Percentiles rank a stretch among this genome's conserved stretches.
Conservation (phyloP, 805 yeast genomes). For the Pichia nanzhaoensis region DNA sequence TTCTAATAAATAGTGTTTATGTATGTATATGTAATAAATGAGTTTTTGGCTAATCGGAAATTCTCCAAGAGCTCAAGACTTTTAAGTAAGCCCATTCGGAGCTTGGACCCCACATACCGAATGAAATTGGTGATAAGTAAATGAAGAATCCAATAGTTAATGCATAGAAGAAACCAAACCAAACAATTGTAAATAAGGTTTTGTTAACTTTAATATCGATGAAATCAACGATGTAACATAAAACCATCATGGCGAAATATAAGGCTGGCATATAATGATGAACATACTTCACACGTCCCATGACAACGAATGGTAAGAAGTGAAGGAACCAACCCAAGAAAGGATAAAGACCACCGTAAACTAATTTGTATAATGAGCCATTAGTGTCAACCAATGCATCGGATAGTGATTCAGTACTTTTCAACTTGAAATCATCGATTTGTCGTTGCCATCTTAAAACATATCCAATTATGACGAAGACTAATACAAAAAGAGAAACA, state of each 20-base stretch:
- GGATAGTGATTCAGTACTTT: constrained; percentile 15
- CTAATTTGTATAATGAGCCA: constrained; percentile 26
- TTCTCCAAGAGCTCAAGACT: constrained; percentile 52
- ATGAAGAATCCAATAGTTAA: constrained; percentile 51
- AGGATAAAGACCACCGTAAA: constrained; percentile 73
- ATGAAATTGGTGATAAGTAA: constrained; percentile 60
- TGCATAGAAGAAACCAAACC: constrained; percentile 43
- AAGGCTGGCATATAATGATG: constrained; percentile 96
- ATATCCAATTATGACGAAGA: constrained; percentile 38
- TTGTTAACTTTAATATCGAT: constrained; percentile 19
- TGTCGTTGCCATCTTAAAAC: constrained; percentile 82
- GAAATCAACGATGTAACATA: constrained; percentile 52
- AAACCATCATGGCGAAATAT: constrained; percentile 82
- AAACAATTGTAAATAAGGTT: constrained; percentile 21
- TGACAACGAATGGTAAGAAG: constrained; percentile 78
- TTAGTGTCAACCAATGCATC: constrained; percentile 8
- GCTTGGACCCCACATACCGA: constrained; percentile 68
- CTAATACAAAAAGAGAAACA: constrained; percentile 47
- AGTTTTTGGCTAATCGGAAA: constrained; percentile 8
- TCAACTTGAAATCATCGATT: constrained; percentile 43
- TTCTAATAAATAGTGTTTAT: neutral
- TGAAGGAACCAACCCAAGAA: constrained; percentile 88
- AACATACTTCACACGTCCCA: constrained; percentile 96
- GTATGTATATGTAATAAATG: neutral
- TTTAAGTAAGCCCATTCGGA: constrained; percentile 43